Conservation (phyloP, 805 yeast genomes). For the Sungouiozyma intestinalis region DNA sequence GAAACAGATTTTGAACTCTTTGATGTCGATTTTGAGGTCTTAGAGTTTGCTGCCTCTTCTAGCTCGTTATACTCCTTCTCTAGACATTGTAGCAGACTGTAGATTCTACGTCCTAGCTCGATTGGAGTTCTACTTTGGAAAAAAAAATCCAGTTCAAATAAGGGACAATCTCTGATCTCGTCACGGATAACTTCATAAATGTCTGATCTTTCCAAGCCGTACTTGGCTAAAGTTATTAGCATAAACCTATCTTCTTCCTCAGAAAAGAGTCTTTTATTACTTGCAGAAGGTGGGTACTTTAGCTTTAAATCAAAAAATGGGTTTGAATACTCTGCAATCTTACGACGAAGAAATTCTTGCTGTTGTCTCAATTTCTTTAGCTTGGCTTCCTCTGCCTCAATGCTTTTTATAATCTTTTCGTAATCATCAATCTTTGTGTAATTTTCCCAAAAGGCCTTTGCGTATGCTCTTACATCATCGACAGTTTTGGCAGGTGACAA, state of each 20-base stretch:
- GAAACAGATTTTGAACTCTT: not conserved
- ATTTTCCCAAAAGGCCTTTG: slow-evolving; percentile 72
- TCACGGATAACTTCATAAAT: slow-evolving; percentile 72
- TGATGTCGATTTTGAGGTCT: not conserved
- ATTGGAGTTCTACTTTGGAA: slow-evolving; percentile 69
- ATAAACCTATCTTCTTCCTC: slow-evolving; percentile 90
- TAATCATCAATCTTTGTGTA: slow-evolving; percentile 77
- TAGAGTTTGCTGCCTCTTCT: not conserved
- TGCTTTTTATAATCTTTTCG: slow-evolving; percentile 69
- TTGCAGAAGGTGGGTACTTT: slow-evolving; percentile 59
- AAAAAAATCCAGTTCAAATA: slow-evolving; percentile 84
- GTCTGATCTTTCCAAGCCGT: slow-evolving; percentile 73
- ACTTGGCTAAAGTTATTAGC: slow-evolving; percentile 63
- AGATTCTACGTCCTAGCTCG: slow-evolving; percentile 76
- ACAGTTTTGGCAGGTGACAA: slow-evolving; percentile 64
- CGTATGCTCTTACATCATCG: slow-evolving; percentile 73
- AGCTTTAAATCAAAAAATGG: slow-evolving; percentile 79
- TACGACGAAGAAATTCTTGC: slow-evolving; percentile 69
- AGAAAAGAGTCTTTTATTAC: slow-evolving; percentile 46
- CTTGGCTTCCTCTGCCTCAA: slow-evolving; percentile 85
- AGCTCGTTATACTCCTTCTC: slow-evolving; percentile 42
- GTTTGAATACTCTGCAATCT: slow-evolving; percentile 55
- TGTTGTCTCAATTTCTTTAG: slow-evolving; percentile 55
- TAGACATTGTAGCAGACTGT: slow-evolving; percentile 65
- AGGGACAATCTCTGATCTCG: slow-evolving; percentile 61